These are phyloP conservation scores for Pulveroboletus sp. DNA, from an alignment of 768 basidiomycete species.

Conservation along the genomic window DNA sequence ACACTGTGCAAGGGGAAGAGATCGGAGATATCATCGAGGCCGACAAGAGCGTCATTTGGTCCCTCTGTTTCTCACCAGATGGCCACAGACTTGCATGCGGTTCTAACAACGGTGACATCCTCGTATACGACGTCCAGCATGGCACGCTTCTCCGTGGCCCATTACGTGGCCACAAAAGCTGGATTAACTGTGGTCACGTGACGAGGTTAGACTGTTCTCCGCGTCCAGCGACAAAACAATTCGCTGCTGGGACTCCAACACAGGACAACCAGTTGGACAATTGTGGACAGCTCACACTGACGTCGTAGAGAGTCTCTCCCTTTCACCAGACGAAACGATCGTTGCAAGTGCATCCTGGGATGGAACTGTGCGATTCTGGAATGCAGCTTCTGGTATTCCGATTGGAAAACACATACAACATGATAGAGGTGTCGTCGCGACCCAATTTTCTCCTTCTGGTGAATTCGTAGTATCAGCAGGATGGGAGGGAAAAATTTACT, in stretches of 20 bases:
- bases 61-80: slow-evolving; percentile 2
- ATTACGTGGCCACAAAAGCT: neutral
- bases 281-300: neutral
- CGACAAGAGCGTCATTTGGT: neutral
- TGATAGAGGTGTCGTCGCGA: rapidly evolving
- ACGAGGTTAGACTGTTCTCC: slow-evolving; percentile 4
- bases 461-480: slow-evolving; percentile 1
- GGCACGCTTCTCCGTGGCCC: neutral
- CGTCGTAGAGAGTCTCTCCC: neutral
- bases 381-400: neutral
- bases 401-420: neutral
- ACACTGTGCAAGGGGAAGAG: neutral
- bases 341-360: slow-evolving; percentile 10
- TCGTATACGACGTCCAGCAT: neutral
- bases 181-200: slow-evolving; percentile 2
- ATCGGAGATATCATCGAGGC: neutral
- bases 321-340: slow-evolving; percentile 1
- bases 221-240: neutral
- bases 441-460: neutral
- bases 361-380: slow-evolving; percentile 7
- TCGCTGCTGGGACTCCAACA: slow-evolving; percentile 5
- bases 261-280: neutral
- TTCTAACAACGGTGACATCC: neutral
- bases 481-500: neutral
- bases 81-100: slow-evolving; percentile 1